A percentile compares a stretch with the other conserved stretches of the same genome.
These are phyloP conservation scores for Gamarada debralockiae DNA, from an alignment of 495 filamentous ascomycete genomes.

Conservation along the genomic window DNA sequence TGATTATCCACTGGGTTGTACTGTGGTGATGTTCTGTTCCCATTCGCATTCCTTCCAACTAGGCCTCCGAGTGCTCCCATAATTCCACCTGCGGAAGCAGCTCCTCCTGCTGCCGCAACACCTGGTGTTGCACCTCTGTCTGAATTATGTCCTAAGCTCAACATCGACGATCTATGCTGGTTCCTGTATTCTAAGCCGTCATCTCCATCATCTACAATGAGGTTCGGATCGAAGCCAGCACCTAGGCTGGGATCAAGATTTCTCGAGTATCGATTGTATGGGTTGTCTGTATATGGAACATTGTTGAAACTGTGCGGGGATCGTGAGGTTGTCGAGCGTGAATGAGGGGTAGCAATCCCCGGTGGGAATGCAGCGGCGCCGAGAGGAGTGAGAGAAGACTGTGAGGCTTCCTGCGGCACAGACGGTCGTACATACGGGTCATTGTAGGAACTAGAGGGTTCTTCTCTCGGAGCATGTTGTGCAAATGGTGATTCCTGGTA, in stretches of 20 bases:
- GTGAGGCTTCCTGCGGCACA: conserved; percentile 9
- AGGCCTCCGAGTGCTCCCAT: conserved; percentile 45
- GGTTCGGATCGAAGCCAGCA: conserved; percentile 66
- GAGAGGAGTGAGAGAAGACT: conserved; percentile 19
- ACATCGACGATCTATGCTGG: conserved; percentile 43
- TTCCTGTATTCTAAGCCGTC: conserved; percentile 61
- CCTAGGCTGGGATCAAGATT: conserved; percentile 50
- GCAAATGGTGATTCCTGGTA: conserved; percentile 10
- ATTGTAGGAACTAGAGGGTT: neutral
- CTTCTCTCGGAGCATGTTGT: neutral
- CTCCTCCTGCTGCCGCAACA: conserved; percentile 36
- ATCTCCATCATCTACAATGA: conserved; percentile 82
- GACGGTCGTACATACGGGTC: conserved; percentile 1
- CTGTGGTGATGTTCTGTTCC: conserved; percentile 4
- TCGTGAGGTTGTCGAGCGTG: conserved; percentile 32
- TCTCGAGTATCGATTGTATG: conserved; percentile 53
- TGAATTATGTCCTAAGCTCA: conserved; percentile 43
- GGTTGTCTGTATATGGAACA: conserved; percentile 29
- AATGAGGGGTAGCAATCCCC: conserved; percentile 28
- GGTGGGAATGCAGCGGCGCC: conserved; percentile 24
- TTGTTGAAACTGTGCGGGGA: conserved; percentile 27
- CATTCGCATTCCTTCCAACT: conserved; percentile 12
- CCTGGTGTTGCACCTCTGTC: conserved; percentile 13
- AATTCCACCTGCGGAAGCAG: conserved; percentile 50
- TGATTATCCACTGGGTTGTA: conserved; percentile 19